A percentile compares a stretch with the other conserved stretches of the same genome.
Conservation (phyloP, 176 grass and related monocot species). For the Zoysia japonica region DNA sequence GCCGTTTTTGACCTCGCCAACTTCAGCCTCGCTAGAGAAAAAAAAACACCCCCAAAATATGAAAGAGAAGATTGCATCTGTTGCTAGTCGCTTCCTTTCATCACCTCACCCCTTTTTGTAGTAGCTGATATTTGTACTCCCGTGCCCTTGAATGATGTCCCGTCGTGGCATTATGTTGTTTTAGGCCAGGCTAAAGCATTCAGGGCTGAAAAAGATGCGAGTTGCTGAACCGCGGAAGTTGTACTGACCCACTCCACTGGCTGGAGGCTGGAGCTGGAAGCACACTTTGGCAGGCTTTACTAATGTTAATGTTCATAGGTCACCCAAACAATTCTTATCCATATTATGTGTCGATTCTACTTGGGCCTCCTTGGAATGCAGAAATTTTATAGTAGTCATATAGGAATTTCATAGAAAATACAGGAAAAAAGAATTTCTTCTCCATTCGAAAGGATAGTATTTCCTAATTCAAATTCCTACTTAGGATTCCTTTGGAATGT, state of each 20-base stretch:
- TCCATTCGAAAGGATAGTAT: too few relatives aligned
- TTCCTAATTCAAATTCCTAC: too few relatives aligned
- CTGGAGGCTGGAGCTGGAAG: constrained; percentile 16
- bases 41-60: not conserved
- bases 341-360: too few relatives aligned
- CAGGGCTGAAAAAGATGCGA: not conserved
- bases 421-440: too few relatives aligned
- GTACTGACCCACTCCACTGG: constrained; percentile 4
- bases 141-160: constrained; percentile 9
- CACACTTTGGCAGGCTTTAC: not conserved
- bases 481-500: too few relatives aligned
- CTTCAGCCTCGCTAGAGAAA: constrained; percentile 5
- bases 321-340: not conserved
- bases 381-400: too few relatives aligned
- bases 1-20: constrained; percentile 50
- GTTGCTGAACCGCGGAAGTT: constrained; percentile 12
- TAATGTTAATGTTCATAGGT: not conserved
- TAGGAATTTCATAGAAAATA: too few relatives aligned
- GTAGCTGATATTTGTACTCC: constrained; percentile 11
- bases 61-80: constrained; percentile 26
- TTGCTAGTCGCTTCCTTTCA: constrained; percentile 37
- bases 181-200: constrained; percentile 6
- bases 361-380: too few relatives aligned
- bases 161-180: constrained; percentile 13
- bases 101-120: constrained; percentile 34